Percentiles rank a stretch among this genome's conserved stretches.
phyloP scores from a whole-genome alignment of 179 eudicot genomes.

The Sideroxylon spinosum region DNA sequence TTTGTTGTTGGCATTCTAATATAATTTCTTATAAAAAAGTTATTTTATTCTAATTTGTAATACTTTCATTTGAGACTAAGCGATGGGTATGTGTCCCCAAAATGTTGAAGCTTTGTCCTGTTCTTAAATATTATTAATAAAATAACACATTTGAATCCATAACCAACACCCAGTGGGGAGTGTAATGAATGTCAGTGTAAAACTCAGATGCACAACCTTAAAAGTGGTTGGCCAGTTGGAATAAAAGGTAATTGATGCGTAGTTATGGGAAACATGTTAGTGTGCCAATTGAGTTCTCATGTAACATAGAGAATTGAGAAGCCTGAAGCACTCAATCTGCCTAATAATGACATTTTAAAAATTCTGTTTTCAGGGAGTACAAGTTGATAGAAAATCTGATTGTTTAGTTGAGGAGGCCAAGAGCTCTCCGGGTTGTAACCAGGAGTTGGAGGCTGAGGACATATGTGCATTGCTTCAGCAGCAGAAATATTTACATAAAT shows the following conservation, averaged over 20 bases:
- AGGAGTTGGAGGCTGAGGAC: conserved; percentile 49
- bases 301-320: not conserved
- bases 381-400: conserved; percentile 46
- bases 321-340: not conserved
- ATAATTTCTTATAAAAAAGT: too few relatives aligned
- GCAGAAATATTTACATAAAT: conserved; percentile 51
- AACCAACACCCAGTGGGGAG: too few relatives aligned
- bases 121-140: too few relatives aligned
- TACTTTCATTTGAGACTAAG: too few relatives aligned
- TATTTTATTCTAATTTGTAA: too few relatives aligned
- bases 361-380: conserved; percentile 56
- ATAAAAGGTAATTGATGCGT: not conserved
- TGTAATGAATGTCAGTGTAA: too few relatives aligned
- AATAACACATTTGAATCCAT: not conserved
- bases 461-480: conserved; percentile 42
- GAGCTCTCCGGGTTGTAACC: conserved; percentile 31
- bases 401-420: conserved; percentile 25
- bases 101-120: too few relatives aligned
- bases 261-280: not conserved
- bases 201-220: too few relatives aligned
- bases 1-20: too few relatives aligned
- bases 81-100: too few relatives aligned
- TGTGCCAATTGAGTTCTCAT: not conserved
- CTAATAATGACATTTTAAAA: not conserved
- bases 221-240: not conserved